phyloP scores from a whole-genome alignment of 148 eudicot species.

The Camellia granthamiana region DNA sequence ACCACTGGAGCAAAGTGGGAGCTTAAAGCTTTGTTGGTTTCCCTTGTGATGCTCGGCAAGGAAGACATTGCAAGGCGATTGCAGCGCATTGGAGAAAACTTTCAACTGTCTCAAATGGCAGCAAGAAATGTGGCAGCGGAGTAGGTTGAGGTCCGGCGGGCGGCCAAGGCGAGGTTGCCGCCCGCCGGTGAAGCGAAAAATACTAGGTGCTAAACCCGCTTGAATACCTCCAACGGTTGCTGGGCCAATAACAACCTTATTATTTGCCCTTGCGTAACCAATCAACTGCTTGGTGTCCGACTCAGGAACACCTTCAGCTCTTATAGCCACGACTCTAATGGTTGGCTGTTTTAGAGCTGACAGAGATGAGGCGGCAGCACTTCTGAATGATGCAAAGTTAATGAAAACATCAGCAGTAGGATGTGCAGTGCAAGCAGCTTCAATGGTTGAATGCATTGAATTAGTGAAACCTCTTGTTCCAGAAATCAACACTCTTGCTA shows the following conservation, averaged over 20 bases:
- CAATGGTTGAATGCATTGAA: conserved; percentile 44
- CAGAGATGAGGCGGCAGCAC: conserved; percentile 93
- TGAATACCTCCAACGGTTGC: no score
- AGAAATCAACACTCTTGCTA: conserved; percentile 50
- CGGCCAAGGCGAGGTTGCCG: no score
- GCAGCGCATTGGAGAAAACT: conserved; percentile 59
- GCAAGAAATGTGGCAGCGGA: no score
- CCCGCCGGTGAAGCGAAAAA: no score
- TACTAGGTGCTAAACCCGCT: no score
- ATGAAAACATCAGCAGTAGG: conserved; percentile 97
- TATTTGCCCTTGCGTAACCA: conserved; percentile 78
- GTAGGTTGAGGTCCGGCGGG: no score
- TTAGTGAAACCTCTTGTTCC: conserved; percentile 23
- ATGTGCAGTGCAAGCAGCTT: conserved; percentile 91
- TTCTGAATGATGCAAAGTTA: conserved; percentile 93
- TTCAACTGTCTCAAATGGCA: conserved; percentile 76
- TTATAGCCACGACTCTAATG: conserved; percentile 80
- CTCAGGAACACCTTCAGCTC: conserved; percentile 96
- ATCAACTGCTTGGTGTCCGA: conserved; percentile 85
- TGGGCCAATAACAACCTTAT: no score
- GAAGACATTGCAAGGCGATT: conserved; percentile 70
- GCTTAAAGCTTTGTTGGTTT: conserved; percentile 62
- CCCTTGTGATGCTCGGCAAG: conserved; percentile 76
- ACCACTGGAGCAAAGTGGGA: conserved; percentile 61
- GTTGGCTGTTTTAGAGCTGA: conserved; percentile 89